Conservation (phyloP, 2,329 filamentous ascomycete genomes). For the Nannizziopsis arthrosporioides region DNA sequence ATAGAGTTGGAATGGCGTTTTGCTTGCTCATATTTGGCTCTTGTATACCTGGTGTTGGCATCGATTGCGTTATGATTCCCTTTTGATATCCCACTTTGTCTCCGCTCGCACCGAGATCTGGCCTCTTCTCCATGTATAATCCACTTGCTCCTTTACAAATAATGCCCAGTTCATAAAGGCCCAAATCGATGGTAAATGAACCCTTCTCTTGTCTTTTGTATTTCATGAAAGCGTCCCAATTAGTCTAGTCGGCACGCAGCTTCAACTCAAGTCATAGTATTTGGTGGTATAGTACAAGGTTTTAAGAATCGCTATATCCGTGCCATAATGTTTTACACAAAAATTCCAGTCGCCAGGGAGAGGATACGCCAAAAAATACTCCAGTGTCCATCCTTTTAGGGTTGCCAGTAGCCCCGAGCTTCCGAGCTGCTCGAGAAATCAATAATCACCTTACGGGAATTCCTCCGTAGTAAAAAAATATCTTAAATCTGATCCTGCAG, state of each 20-base stretch:
- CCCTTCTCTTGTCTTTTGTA: too few species aligned
- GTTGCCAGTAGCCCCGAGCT: too few species aligned
- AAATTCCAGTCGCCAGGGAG: not conserved
- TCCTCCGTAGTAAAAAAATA: not conserved
- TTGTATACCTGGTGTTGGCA: not conserved
- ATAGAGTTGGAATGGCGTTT: conserved; percentile 13
- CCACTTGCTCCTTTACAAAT: not conserved
- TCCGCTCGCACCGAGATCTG: not conserved
- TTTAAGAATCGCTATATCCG: not conserved
- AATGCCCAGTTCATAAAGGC: not conserved
- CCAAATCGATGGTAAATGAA: not conserved
- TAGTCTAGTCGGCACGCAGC: not conserved
- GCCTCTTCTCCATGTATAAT: conserved; percentile 3
- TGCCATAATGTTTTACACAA: conserved; percentile 1
- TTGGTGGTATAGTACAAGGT: conserved; percentile 6
- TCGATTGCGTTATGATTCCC: not conserved
- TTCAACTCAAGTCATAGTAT: not conserved
- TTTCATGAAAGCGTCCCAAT: too few species aligned
- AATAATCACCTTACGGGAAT: too few species aligned
- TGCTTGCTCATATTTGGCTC: not conserved
- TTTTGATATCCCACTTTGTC: not conserved
- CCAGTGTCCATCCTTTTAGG: not conserved
- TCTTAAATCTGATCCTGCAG: conserved; percentile 12
- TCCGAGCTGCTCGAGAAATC: too few species aligned
- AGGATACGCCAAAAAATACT: not conserved